Conservation (phyloP, 805 yeast species). For the Metschnikowia kofuensis region DNA sequence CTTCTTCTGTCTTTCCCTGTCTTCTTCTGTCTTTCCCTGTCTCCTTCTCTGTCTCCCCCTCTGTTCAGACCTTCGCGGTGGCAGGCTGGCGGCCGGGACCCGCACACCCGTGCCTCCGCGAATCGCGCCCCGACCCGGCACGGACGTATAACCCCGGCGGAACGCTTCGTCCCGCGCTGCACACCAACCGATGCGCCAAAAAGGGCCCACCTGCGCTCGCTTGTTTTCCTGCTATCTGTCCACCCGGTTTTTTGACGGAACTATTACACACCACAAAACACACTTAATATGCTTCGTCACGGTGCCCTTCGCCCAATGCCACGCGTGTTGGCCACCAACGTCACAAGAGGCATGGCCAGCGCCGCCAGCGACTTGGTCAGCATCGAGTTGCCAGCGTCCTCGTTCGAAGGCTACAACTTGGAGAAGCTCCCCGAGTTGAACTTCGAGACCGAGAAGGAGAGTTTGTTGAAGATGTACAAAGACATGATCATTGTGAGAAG, state of each 20-base stretch:
- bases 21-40: no score
- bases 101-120: conserved; percentile 4
- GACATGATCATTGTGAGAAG: conserved; percentile 93
- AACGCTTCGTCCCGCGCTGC: conserved; percentile 21
- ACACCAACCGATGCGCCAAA: conserved; percentile 7
- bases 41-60: no score
- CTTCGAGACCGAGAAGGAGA: conserved; percentile 76
- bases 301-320: conserved; percentile 18
- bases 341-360: conserved; percentile 37
- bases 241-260: conserved; percentile 4
- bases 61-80: no score
- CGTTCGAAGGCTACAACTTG: conserved; percentile 83
- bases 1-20: no score
- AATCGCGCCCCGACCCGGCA: background rate
- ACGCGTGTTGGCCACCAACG: conserved; percentile 18
- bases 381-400: conserved; percentile 69
- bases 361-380: conserved; percentile 35
- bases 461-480: conserved; percentile 88
- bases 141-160: conserved; percentile 25
- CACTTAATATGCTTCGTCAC: conserved; percentile 15
- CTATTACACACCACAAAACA: conserved; percentile 2
- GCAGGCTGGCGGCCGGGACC: no score
- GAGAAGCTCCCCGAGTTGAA: conserved; percentile 62
- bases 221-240: conserved; percentile 3
- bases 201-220: conserved; percentile 3